Base-by-base conservation (phyloP, 2,329 filamentous ascomycete species). In the Ophiostoma quercus region DNA sequence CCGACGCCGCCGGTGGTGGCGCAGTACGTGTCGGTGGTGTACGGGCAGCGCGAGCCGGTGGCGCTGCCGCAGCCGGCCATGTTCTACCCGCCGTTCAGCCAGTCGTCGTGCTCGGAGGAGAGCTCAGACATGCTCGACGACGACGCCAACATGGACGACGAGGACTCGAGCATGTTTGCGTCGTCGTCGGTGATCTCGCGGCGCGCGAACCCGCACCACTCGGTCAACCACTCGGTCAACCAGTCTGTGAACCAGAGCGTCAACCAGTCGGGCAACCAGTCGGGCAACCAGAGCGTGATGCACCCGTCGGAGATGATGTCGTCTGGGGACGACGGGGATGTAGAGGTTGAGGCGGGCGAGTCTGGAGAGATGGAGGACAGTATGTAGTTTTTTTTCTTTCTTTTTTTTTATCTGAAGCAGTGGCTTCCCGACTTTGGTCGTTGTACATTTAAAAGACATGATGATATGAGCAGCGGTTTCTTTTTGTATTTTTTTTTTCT, bases 11-110 rank as follows among this genome's bases (percentile, higher is more conserved):
- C 25, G n/a, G 70, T 85, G 1, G 76, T 80, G 29, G 83, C 85
- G 25, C 77, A 83, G 67, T 86, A 87, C 67, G 69, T 83, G 0
- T 78, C 79, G 0, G 79, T 78, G 2, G 78, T 77, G 7, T 77
- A 84, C 67, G 81, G 79, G 70, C 79, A 78, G 14, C 76, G 86
- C 8, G 77, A 80, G 0, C 84, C 85, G 0, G 79, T 82, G 0
- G 77, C 83, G 0, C 79, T 87, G 0, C 85, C 85, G 0, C 84
- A 84, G 0, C 83, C 85, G 0, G 80, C 81, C 2, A 82, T 83
- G 71, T 87, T 84, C 75, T 82, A 83, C 73, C 82, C 81, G 0
- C 80, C 80, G 0, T 81, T 83, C 62, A 84, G 82, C 71, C 75
- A 79, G 11, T 81, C 81, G 63, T 77, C 76, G 0, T 75, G 75